Evolutionary conservation across 2,329 filamentous ascomycete genomes (phyloP).

Genomic region (Trichophyton mentagrophytes): DNA sequence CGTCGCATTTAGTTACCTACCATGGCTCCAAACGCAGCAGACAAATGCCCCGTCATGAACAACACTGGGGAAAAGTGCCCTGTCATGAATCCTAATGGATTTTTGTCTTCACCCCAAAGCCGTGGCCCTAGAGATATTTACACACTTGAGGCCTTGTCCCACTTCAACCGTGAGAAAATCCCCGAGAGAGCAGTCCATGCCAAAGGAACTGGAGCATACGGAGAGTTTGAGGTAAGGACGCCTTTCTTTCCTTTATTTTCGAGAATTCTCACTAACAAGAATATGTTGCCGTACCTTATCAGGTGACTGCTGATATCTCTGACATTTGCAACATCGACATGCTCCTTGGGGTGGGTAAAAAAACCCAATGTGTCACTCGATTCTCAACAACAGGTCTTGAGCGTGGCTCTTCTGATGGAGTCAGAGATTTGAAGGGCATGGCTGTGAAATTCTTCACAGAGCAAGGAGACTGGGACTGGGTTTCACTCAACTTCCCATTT

Average conservation of each 20-base stretch:
- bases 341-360: constrained; percentile 3
- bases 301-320: constrained; percentile 3
- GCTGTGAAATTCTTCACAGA: constrained; percentile 54
- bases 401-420: constrained; percentile 2
- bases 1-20: neutral
- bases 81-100: neutral
- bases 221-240: constrained; percentile 25
- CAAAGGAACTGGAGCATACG: constrained; percentile 32
- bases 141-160: constrained; percentile 9
- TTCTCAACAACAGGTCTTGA: constrained; percentile 5
- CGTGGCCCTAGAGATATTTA: neutral
- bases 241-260: too few relatives aligned
- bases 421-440: constrained; percentile 7
- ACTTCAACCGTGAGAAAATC: constrained; percentile 31
- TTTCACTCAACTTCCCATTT: constrained; percentile 47
- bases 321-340: constrained; percentile 5
- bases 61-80: neutral
- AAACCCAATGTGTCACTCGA: neutral
- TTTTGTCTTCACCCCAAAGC: neutral
- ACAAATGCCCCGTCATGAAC: neutral
- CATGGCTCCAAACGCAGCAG: neutral
- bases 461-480: constrained; percentile 53
- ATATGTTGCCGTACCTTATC: neutral
- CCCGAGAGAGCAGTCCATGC: constrained; percentile 34
- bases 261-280: too few relatives aligned